A percentile compares a stretch with the other conserved stretches of the same genome.
phyloP scores from a whole-genome alignment of 129 eudicot species.

The Ambrosia trifida region DNA sequence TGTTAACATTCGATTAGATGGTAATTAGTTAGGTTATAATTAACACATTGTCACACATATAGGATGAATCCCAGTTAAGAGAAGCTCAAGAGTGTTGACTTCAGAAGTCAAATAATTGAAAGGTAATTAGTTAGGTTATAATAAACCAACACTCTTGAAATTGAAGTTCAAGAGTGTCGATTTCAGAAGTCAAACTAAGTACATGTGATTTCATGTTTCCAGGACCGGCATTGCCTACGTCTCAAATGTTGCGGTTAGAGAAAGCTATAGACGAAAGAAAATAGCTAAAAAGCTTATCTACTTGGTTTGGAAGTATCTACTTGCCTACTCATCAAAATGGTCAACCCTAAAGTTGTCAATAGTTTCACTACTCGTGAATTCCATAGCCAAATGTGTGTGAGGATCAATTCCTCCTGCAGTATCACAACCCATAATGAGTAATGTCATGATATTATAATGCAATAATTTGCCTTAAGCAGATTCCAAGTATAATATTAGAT shows the following conservation, averaged over 20 bases:
- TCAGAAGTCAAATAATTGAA: too few relatives aligned
- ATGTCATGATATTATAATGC: conserved; percentile 9
- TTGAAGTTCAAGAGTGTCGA: too few relatives aligned
- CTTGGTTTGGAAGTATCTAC: too few relatives aligned
- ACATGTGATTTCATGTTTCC: conserved; percentile 14
- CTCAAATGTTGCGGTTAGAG: conserved; percentile 85
- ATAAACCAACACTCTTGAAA: too few relatives aligned
- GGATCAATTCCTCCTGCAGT: conserved; percentile 97
- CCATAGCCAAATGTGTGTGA: conserved; percentile 94
- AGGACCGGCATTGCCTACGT: conserved; percentile 89
- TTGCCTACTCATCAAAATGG: too few relatives aligned
- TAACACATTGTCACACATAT: neutral
- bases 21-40: conserved; percentile 1
- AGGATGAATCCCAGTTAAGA: conserved; percentile 70
- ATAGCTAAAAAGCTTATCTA: conserved; percentile 83
- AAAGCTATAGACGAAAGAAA: conserved; percentile 72
- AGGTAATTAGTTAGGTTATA: too few relatives aligned
- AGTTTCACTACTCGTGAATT: conserved; percentile 88
- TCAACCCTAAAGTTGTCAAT: too few relatives aligned
- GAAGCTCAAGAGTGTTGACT: too few relatives aligned
- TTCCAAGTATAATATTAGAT: conserved; percentile 6
- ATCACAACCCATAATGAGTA: conserved; percentile 22
- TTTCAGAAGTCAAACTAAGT: conserved; percentile 18
- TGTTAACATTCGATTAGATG: neutral
- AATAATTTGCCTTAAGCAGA: neutral